Evolutionary conservation across 257 asterid genomes (phyloP).

Genomic region (Nicotiana attenuata): DNA sequence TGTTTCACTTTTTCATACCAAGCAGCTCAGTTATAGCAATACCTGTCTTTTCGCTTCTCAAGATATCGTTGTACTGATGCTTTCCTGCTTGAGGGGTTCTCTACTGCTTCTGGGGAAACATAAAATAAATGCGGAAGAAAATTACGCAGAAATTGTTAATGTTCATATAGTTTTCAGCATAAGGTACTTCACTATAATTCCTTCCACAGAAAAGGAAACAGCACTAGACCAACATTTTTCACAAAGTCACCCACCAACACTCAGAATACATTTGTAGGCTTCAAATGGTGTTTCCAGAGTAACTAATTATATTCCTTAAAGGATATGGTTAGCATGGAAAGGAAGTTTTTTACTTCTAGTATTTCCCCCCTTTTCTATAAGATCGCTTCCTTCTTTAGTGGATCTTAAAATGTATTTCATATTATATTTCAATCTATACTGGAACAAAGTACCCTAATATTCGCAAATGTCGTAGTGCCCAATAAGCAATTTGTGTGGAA

Average conservation of each 20-base stretch:
- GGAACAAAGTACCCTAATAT: background rate
- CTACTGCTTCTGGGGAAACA: conserved; percentile 29
- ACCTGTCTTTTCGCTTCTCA: conserved; percentile 97
- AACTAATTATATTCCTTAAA: background rate
- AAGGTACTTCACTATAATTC: background rate
- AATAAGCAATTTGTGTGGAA: background rate
- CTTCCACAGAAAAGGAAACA: background rate
- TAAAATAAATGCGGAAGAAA: background rate
- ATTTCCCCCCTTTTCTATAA: background rate
- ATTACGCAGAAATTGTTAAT: background rate
- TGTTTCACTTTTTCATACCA: background rate
- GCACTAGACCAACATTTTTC: background rate
- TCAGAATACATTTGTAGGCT: background rate
- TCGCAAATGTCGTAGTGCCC: background rate
- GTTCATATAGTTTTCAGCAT: background rate
- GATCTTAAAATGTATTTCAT: background rate
- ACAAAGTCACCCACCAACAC: background rate
- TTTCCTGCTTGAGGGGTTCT: conserved; percentile 68
- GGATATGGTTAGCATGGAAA: background rate
- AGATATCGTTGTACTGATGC: conserved; percentile 85
- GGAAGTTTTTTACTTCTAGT: background rate
- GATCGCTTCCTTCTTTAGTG: background rate
- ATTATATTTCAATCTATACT: background rate
- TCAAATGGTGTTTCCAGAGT: background rate
- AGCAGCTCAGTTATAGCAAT: conserved; percentile 22